These are phyloP conservation scores for Colletotrichum camelliae DNA, from an alignment of 2,329 filamentous ascomycete species.

Conservation along the genomic window DNA sequence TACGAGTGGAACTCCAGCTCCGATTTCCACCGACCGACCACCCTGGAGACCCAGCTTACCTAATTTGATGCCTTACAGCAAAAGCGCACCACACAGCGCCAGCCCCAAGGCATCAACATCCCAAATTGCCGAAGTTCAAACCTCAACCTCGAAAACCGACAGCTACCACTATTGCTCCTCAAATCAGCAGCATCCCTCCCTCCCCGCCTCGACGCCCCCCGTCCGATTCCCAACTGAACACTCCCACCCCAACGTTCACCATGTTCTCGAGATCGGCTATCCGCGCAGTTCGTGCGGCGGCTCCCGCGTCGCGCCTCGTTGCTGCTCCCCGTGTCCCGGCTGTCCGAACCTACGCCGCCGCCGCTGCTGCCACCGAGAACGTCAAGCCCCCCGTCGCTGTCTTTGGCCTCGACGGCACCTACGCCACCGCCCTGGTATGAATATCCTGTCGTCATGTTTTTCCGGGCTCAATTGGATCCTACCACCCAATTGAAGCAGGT, in stretches of 20 bases:
- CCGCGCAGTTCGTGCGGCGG: conserved; percentile 61
- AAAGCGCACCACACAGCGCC: neutral
- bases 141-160: conserved; percentile 38
- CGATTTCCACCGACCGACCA: conserved; percentile 18
- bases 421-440: conserved; percentile 96
- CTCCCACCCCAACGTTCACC: conserved; percentile 30
- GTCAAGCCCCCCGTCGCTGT: conserved; percentile 87
- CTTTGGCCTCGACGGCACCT: conserved; percentile 96
- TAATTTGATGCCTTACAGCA: conserved; percentile 41
- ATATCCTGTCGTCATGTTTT: neutral
- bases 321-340: conserved; percentile 60
- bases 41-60: neutral
- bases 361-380: conserved; percentile 67
- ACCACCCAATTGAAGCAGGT: conserved; percentile 23
- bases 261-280: conserved; percentile 68
- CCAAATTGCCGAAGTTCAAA: conserved; percentile 46
- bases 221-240: conserved; percentile 13
- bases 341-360: conserved; percentile 75
- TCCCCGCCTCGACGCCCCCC: conserved; percentile 22
- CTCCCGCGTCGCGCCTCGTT: conserved; percentile 61
- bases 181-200: conserved; percentile 20
- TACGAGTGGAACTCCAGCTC: neutral
- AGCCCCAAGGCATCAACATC: conserved; percentile 42
- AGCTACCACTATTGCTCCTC: conserved; percentile 14
- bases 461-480: neutral